Conservation (phyloP, 208 protist genomes). For the Phytomonas sp. region DNA sequence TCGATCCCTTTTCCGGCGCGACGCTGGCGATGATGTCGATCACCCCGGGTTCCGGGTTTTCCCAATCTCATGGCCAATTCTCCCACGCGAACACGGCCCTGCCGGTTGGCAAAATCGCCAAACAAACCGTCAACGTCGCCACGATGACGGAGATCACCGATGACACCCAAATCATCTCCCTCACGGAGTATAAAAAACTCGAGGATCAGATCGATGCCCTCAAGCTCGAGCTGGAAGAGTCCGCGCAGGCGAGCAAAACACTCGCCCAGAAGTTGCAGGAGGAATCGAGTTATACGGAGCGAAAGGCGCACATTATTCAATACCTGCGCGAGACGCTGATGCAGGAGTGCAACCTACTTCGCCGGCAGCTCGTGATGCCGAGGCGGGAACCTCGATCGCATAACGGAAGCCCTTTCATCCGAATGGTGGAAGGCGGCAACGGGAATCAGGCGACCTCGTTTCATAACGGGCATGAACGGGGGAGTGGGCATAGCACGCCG, state of each 20-base stretch:
- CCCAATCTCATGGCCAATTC: neutral
- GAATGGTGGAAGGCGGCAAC: neutral
- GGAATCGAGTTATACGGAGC: constrained; percentile 45
- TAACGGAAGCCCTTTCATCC: neutral
- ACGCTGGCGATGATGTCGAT: neutral
- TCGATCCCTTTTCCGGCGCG: neutral
- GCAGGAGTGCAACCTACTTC: constrained; percentile 72
- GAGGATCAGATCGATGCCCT: constrained; percentile 24
- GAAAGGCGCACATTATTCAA: constrained; percentile 49
- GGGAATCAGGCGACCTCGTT: neutral
- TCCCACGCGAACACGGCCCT: neutral
- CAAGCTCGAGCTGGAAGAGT: constrained; percentile 50
- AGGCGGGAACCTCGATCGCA: constrained; percentile 24
- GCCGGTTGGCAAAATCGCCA: constrained; percentile 16
- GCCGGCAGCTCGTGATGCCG: constrained; percentile 57
- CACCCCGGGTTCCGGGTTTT: neutral
- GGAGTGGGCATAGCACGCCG: neutral
- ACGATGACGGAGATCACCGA: constrained; percentile 76
- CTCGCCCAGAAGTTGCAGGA: constrained; percentile 41
- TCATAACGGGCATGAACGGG: neutral
- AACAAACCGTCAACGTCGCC: constrained; percentile 37
- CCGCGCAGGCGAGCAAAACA: constrained; percentile 17
- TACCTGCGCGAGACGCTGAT: constrained; percentile 81
- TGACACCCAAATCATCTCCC: constrained; percentile 31
- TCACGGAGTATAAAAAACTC: constrained; percentile 38